Evolutionary conservation across 345 rosid genomes (phyloP), one percentile per base, ranked within the genome.

Genomic region (Aurinia saxatilis): DNA sequence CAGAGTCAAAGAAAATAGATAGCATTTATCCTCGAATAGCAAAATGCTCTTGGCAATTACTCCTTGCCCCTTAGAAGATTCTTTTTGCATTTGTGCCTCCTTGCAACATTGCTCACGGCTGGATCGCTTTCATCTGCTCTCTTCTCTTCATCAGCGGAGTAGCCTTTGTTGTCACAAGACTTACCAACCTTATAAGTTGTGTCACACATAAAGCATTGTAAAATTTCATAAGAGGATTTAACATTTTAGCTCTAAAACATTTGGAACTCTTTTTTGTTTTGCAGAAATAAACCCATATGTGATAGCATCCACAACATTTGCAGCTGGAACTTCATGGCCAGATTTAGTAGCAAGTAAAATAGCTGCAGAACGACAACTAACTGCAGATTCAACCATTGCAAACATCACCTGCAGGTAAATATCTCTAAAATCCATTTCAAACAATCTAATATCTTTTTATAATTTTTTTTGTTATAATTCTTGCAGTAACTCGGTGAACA

Each of bases 321-420:
- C 98, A n/a, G 29, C 67, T 68, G 96, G 96, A 70, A 88, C 98
- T 41, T 91, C 98, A 25, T 91, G 98, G 96, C 98, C 96, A n/a
- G n/a, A n/a, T n/a, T n/a, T n/a, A n/a, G n/a, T n/a, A n/a, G n/a
- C n/a, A n/a, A n/a, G n/a, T n/a, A 91, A 88, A 84, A 91, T 91
- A 48, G 98, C 98, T 10, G 95, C 90, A 41, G 96, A 91, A 53
- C 84, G 98, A 50, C 96, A 91, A 75, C 57, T 73, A 19, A 88
- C 96, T 1, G 98, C 98, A 37, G 98, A 91, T 67, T 91, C 98
- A 40, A 95, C 98, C 48, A 88, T 91, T 52, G 95, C 98, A n/a
- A n/a, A n/a, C n/a, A n/a, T n/a, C n/a, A n/a, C n/a, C n/a, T n/a
- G n/a, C n/a, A n/a, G n/a, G n/a, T 90, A 29, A 56, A 46, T 3